phyloP scores from a whole-genome alignment of 495 filamentous ascomycete species.

The Pyrenopolyporus hunteri region DNA sequence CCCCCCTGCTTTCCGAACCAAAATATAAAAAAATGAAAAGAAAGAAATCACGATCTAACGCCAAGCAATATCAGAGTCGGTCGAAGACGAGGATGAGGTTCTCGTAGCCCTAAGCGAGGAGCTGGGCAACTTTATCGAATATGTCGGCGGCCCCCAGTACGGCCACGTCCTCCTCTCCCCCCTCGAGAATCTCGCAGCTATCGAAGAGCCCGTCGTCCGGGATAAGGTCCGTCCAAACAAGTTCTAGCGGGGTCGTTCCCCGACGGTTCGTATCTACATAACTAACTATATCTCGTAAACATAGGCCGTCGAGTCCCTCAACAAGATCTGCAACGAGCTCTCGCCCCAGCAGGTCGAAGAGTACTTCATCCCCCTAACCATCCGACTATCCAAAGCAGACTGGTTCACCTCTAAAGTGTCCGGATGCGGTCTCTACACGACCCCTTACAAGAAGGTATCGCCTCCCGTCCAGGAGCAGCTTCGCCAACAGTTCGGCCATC shows the following conservation, averaged over 20 bases:
- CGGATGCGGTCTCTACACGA: conserved; percentile 90
- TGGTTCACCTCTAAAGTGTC: conserved; percentile 99
- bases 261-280: conserved; percentile 4
- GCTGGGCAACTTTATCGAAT: conserved; percentile 94
- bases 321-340: conserved; percentile 95
- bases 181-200: conserved; percentile 95
- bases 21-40: too few species aligned
- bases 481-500: conserved; percentile 83
- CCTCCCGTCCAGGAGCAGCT: conserved; percentile 84
- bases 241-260: background rate
- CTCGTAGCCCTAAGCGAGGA: conserved; percentile 96
- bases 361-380: conserved; percentile 90
- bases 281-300: conserved; percentile 23
- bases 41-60: too few species aligned
- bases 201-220: conserved; percentile 95
- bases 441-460: conserved; percentile 88
- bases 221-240: conserved; percentile 74
- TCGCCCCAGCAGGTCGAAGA: conserved; percentile 93
- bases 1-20: conserved; percentile 26
- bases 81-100: conserved; percentile 98
- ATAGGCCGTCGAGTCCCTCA: conserved; percentile 98
- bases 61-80: conserved; percentile 71
- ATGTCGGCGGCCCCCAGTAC: conserved; percentile 91
- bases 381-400: conserved; percentile 97
- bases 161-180: conserved; percentile 96